Conservation (phyloP, 306 rosid genomes). For the Inga leiocalycina region DNA sequence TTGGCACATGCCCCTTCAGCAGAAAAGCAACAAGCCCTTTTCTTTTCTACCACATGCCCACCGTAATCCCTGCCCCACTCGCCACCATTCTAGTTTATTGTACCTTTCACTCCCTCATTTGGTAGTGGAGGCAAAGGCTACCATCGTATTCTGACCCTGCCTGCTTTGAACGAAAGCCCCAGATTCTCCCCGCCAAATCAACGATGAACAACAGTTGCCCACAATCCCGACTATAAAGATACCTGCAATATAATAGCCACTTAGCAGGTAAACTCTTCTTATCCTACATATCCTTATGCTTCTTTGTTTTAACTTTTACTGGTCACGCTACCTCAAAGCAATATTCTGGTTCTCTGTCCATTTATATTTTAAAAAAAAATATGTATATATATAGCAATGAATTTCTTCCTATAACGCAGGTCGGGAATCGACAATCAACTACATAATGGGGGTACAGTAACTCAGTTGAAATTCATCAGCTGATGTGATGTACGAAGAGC, state of each 20-base stretch:
- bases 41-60: slow-evolving; percentile 8
- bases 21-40: neutral
- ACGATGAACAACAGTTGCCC: slow-evolving; percentile 11
- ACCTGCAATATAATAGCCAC: neutral
- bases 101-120: neutral
- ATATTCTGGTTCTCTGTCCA: slow-evolving; percentile 17
- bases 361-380: neutral
- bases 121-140: neutral
- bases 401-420: neutral
- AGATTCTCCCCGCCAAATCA: slow-evolving; percentile 22
- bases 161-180: slow-evolving; percentile 1
- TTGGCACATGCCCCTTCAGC: slow-evolving; percentile 8
- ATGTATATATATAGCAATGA: neutral
- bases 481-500: neutral
- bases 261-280: neutral
- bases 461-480: neutral
- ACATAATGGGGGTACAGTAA: slow-evolving; percentile 30
- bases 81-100: neutral
- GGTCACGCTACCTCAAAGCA: neutral
- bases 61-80: neutral
- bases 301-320: neutral
- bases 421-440: slow-evolving; percentile 14
- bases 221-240: slow-evolving; percentile 6
- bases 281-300: slow-evolving; percentile 16
- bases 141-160: neutral